Evolutionary conservation across 2,329 filamentous ascomycete species (phyloP), one percentile per base, ranked within the genome.

Genomic region (Trichoderma sp.): DNA sequence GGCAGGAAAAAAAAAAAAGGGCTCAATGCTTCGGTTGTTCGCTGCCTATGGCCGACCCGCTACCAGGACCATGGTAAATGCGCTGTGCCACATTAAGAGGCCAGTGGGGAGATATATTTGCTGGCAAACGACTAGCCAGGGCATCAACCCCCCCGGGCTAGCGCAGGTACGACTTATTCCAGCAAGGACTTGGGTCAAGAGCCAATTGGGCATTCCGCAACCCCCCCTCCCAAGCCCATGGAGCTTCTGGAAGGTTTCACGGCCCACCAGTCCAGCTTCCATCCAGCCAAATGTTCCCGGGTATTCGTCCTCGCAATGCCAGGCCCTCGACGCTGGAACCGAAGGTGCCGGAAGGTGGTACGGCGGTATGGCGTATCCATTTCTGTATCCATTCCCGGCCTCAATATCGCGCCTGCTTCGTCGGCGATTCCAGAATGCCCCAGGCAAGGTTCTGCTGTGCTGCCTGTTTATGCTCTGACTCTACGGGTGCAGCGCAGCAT

Each of bases 211-310:
- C 54, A 39, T 56, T 67, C 70, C 68, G 68, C 67, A 60, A 64
- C 63, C 45, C n/a, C n/a, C n/a, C n/a, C n/a, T n/a, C n/a, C n/a
- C 45, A 65, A 63, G 59, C 50, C 61, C 63, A 63, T 63, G 68
- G 64, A 69, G 57, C 68, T 71, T 71, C 70, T 70, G 58, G 70
- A 71, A 71, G 70, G 70, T 70, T 70, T 70, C 70, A 66, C 45
- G 50, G 66, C 32, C 69, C 67, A 68, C 59, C 34, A 65, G 15
- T 53, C 29, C 35, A 48, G 25, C 61, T 68, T 65, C 59, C 57
- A 67, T 52, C 25, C 27, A 48, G 56, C 67, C 59, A 56, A 56
- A n/a, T 54, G 42, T 64, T 45, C 25, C 66, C 59, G 42, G 59
- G 58, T 61, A 58, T 58, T 64, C 37, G 66, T 57, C 54, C 39